phyloP scores from a whole-genome alignment of 139 green algal genomes.

The Chara braunii region DNA sequence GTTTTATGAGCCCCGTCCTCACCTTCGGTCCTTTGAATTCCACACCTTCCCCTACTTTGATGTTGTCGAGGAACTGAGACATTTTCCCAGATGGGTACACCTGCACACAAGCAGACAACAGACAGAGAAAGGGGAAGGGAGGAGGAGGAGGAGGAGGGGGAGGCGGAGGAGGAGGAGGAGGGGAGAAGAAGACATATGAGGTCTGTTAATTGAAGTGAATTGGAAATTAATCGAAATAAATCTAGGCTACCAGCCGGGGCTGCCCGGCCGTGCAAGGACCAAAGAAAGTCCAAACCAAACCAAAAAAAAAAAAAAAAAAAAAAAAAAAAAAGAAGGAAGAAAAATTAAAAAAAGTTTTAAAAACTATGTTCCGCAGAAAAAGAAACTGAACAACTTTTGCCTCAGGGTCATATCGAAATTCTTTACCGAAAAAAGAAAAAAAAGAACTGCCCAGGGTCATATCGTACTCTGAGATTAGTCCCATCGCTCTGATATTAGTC shows the following conservation, averaged over 20 bases:
- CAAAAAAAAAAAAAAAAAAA: slow-evolving; percentile 10
- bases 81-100: slow-evolving; percentile 80
- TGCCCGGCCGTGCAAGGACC: slow-evolving; percentile 3
- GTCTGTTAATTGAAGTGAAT: background rate
- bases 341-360: too few species aligned
- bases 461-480: too few species aligned
- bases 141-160: background rate
- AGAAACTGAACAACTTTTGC: too few species aligned
- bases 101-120: slow-evolving; percentile 8
- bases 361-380: too few species aligned
- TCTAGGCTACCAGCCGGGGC: background rate
- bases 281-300: background rate
- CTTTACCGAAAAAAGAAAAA: too few species aligned
- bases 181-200: background rate
- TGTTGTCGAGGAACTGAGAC: slow-evolving; percentile 68
- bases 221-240: background rate
- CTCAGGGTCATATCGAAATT: too few species aligned
- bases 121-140: background rate
- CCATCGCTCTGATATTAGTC: background rate
- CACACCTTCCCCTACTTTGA: slow-evolving; percentile 67
- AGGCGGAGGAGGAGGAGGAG: background rate
- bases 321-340: slow-evolving; percentile 3
- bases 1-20: too few species aligned
- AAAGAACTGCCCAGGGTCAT: too few species aligned
- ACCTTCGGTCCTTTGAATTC: slow-evolving; percentile 82